Conservation (phyloP, 768 basidiomycete species). For the Suillus discolor region DNA sequence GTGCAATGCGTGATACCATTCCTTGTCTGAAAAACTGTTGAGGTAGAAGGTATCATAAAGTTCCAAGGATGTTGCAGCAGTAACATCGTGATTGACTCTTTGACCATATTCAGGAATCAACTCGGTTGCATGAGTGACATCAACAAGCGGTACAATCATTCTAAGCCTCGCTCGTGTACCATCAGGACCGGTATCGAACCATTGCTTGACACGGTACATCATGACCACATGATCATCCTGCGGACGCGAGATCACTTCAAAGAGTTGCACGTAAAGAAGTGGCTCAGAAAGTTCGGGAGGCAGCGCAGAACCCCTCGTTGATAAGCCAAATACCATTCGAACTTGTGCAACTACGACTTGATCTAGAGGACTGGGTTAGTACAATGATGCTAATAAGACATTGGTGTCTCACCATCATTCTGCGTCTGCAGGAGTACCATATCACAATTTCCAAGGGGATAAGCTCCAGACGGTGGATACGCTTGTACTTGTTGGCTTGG, state of each 20-base stretch:
- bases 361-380: neutral
- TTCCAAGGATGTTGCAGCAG: neutral
- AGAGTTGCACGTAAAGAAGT: too few relatives aligned
- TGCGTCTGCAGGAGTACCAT: neutral
- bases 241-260: too few relatives aligned
- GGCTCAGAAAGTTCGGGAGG: too few relatives aligned
- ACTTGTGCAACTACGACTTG: neutral
- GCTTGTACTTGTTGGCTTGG: neutral
- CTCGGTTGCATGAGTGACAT: neutral
- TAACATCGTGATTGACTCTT: neutral
- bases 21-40: constrained; percentile 4
- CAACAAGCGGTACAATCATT: neutral
- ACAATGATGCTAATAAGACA: neutral
- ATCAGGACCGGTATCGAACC: too few relatives aligned
- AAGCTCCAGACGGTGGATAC: neutral
- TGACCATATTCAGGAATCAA: constrained; percentile 7
- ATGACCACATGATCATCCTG: too few relatives aligned
- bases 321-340: neutral
- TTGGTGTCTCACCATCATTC: neutral
- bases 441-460: neutral
- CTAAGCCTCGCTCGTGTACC: neutral
- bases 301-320: neutral
- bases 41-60: neutral
- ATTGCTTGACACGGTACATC: too few relatives aligned
- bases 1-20: neutral